Evolutionary conservation across 768 basidiomycete species (phyloP).

Genomic region (Coprinellus micaceus): DNA sequence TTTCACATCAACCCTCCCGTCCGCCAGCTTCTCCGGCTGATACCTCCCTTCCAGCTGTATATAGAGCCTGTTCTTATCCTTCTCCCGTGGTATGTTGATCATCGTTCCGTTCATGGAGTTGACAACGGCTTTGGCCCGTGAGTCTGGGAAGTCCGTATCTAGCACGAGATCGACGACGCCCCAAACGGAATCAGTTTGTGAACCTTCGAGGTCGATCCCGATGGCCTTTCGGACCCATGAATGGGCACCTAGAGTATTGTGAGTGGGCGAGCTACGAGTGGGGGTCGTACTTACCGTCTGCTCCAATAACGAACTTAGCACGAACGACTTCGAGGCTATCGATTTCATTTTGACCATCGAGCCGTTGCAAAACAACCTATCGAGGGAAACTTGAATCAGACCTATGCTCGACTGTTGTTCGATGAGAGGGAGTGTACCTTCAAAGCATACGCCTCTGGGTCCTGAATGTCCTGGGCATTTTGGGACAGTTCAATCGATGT

Average conservation of each 20-base stretch:
- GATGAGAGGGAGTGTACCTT: slow-evolving; percentile 19
- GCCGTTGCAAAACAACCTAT: slow-evolving; percentile 47
- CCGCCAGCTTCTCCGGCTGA: slow-evolving; percentile 37
- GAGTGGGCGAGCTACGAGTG: slow-evolving; percentile 4
- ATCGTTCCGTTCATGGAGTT: slow-evolving; percentile 67
- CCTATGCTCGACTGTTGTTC: background rate
- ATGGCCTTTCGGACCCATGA: slow-evolving; percentile 76
- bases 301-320: slow-evolving; percentile 74
- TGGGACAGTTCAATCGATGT: slow-evolving; percentile 44
- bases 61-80: slow-evolving; percentile 65
- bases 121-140: slow-evolving; percentile 60
- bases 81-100: slow-evolving; percentile 74
- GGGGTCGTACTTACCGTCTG: slow-evolving; percentile 67
- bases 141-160: slow-evolving; percentile 76
- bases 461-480: slow-evolving; percentile 37
- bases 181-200: slow-evolving; percentile 77
- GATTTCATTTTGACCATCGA: slow-evolving; percentile 30
- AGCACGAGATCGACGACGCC: slow-evolving; percentile 73
- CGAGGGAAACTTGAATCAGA: background rate
- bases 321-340: slow-evolving; percentile 51
- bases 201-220: slow-evolving; percentile 70
- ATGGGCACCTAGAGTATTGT: slow-evolving; percentile 56
- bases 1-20: slow-evolving; percentile 52
- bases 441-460: slow-evolving; percentile 37
- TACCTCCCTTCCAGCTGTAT: slow-evolving; percentile 56